A percentile compares a stretch with the other conserved stretches of the same genome.
Conservation (phyloP, 805 yeast genomes). For the Metschnikowia continentalis region DNA sequence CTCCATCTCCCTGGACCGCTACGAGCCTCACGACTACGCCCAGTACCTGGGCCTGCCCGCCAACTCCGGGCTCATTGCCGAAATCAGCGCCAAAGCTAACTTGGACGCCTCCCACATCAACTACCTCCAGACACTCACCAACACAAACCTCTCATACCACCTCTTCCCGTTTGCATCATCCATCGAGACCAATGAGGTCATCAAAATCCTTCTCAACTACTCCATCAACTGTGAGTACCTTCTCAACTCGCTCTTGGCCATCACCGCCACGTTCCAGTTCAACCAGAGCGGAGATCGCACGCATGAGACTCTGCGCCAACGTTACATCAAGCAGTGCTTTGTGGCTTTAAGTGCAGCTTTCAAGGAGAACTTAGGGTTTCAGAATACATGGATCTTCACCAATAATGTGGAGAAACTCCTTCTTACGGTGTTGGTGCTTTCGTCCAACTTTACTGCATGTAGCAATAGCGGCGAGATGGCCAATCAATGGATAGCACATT, state of each 20-base stretch:
- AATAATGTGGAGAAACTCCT: constrained; percentile 23
- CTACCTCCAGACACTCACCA: constrained; percentile 29
- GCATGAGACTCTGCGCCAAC: constrained; percentile 20
- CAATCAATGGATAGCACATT: constrained; percentile 23
- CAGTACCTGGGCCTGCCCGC: constrained; percentile 6
- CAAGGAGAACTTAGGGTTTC: constrained; percentile 10
- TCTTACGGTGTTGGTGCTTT: constrained; percentile 23
- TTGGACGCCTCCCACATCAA: constrained; percentile 27
- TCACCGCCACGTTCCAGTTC: constrained; percentile 26
- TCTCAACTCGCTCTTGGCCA: constrained; percentile 22
- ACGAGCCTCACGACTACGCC: no score
- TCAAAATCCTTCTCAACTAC: constrained; percentile 22
- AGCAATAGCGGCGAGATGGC: constrained; percentile 9
- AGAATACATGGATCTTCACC: constrained; percentile 11
- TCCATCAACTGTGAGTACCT: constrained; percentile 21
- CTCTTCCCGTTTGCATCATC: constrained; percentile 37
- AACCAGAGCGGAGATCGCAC: constrained; percentile 19
- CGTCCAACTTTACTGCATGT: constrained; percentile 24
- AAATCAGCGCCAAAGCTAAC: constrained; percentile 21
- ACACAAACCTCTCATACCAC: constrained; percentile 27
- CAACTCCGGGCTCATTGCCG: constrained; percentile 25
- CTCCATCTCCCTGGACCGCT: no score
- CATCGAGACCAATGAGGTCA: constrained; percentile 32
- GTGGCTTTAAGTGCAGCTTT: constrained; percentile 20
- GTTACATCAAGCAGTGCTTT: constrained; percentile 21